Conservation (phyloP, 2,329 filamentous ascomycete species). For the Grosmannia penicillata region DNA sequence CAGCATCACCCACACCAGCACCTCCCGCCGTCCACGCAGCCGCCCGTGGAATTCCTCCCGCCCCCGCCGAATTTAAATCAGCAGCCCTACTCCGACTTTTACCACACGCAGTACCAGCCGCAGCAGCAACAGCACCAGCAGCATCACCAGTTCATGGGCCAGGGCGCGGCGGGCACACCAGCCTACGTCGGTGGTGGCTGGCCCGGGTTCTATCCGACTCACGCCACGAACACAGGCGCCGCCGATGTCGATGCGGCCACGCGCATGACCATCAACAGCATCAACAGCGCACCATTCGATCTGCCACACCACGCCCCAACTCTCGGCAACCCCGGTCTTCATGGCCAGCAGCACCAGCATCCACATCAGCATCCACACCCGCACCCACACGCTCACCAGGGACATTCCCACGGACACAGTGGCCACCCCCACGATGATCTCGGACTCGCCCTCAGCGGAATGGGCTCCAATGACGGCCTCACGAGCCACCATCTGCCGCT, state of each 20-base stretch:
- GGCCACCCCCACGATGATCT: background rate
- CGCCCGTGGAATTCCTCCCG: slow-evolving; percentile 4
- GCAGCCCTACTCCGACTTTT: slow-evolving; percentile 5
- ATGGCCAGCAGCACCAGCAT: background rate
- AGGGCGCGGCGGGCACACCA: background rate
- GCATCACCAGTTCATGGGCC: background rate
- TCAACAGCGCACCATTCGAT: slow-evolving; percentile 5
- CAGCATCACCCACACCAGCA: slow-evolving; percentile 1
- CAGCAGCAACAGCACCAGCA: background rate
- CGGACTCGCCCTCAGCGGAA: slow-evolving; percentile 1
- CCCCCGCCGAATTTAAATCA: slow-evolving; percentile 4
- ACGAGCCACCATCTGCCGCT: background rate
- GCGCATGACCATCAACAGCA: slow-evolving; percentile 5
- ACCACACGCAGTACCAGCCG: slow-evolving; percentile 3
- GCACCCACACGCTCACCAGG: background rate
- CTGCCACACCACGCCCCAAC: slow-evolving; percentile 2
- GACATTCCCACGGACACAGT: no score
- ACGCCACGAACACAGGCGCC: background rate
- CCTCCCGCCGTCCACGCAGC: slow-evolving; percentile 1
- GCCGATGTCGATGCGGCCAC: background rate
- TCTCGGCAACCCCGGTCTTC: background rate
- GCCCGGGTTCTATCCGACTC: slow-evolving; percentile 5
- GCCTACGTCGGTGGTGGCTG: slow-evolving; percentile 5
- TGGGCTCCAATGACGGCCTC: background rate
- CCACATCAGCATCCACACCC: background rate